Percentiles rank a stretch among this genome's conserved stretches.
These are phyloP conservation scores for Cubamyces lactineus DNA, from an alignment of 768 basidiomycete species.

Conservation along the genomic window DNA sequence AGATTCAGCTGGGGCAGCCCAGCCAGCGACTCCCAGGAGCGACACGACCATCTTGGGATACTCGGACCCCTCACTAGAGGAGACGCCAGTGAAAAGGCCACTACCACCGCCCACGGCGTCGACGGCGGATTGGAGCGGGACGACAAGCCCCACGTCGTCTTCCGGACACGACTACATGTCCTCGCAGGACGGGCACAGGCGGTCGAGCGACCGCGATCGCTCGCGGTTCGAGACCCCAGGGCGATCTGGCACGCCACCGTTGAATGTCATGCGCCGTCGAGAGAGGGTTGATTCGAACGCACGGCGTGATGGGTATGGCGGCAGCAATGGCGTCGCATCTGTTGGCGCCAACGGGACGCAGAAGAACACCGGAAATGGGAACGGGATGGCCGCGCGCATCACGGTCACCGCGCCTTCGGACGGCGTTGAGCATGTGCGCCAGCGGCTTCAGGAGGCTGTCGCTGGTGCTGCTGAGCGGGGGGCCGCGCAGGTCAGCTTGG, in stretches of 20 bases:
- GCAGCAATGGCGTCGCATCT: background rate
- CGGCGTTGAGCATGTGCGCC: slow-evolving; percentile 48
- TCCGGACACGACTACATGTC: slow-evolving; percentile 33
- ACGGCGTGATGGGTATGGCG: background rate
- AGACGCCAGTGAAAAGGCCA: slow-evolving; percentile 31
- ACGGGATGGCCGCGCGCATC: slow-evolving; percentile 37
- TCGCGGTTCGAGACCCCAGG: slow-evolving; percentile 1
- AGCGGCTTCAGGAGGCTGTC: slow-evolving; percentile 63
- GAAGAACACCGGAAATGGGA: background rate
- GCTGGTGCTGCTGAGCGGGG: slow-evolving; percentile 62
- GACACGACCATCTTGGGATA: slow-evolving; percentile 27
- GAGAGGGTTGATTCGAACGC: slow-evolving; percentile 13
- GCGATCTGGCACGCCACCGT: slow-evolving; percentile 11
- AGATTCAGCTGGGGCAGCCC: slow-evolving; percentile 15
- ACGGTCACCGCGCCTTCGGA: slow-evolving; percentile 52
- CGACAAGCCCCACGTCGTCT: slow-evolving; percentile 25
- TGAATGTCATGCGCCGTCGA: slow-evolving; percentile 9
- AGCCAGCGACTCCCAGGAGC: slow-evolving; percentile 31
- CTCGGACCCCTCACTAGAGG: slow-evolving; percentile 15
- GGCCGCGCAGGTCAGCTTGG: slow-evolving; percentile 65
- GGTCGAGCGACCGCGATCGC: slow-evolving; percentile 17
- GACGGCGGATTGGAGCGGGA: slow-evolving; percentile 9
- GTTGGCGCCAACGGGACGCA: slow-evolving; percentile 2
- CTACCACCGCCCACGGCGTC: background rate
- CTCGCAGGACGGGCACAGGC: slow-evolving; percentile 7